Base-by-base conservation (phyloP, 2,329 filamentous ascomycete species). In the Fusarium concolor region DNA sequence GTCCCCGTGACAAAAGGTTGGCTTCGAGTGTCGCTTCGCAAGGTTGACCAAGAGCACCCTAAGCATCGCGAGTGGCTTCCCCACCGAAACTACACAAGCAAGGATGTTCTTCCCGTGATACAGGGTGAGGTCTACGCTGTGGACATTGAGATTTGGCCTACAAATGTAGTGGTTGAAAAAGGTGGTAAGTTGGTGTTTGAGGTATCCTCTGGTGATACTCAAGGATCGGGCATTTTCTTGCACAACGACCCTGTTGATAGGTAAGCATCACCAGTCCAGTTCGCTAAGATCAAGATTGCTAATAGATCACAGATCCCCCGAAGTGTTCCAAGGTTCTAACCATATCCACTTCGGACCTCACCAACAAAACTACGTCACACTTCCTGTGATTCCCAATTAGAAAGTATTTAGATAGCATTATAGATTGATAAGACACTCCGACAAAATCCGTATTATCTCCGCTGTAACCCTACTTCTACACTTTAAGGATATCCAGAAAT, bases 81-180 rank as follows among this genome's bases (percentile, higher is more conserved):
- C 3, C 82, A 71, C 3, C 81, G 88, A 7, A 84, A 89, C 47
- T 91, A 90, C 70, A 79, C 82, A 18, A 85, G 82, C 37, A 85
- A 79, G 0, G 88, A 90, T 62, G 84, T 87, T 4, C 80, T 81
- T 44, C 80, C 83, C 1, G 87, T 90, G 10, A 80, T 84, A 28
- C 78, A 81, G 0, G 85, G 84, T 0, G 84, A 87, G 55, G 79
- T 88, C 0, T 90, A 91, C 68, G 76, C 74, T 0, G 86, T 90
- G 1, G 88, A 90, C 63, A 79, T 90, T 1, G 88, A 90, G 73
- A 74, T 90, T 0, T 90, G 88, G 89, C 87, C 88, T 0, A 90
- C 88, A 0, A 88, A 88, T 62, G 86, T 90, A 0, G 77, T 89
- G 1, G 78, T 77, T 11, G 75, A 76, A 24, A 73, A 75, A 33